Conservation (phyloP, 1,284 basidiomycete genomes). For the Rhodotorula sp. region DNA sequence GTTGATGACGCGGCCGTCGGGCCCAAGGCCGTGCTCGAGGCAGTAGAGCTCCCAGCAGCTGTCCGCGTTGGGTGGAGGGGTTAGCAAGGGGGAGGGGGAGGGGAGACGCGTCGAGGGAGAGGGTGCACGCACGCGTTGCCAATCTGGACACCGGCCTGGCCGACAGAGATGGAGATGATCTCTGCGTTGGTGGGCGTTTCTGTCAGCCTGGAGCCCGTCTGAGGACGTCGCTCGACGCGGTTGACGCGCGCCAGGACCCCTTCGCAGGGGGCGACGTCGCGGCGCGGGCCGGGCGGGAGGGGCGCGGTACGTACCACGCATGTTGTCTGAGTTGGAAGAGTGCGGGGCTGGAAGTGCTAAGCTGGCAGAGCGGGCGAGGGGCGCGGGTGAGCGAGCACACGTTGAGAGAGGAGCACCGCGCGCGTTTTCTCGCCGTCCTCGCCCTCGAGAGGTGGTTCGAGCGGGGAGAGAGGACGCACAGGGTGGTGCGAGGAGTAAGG, state of each 20-base stretch:
- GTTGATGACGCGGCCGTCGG: conserved; percentile 81
- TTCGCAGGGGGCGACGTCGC: neutral
- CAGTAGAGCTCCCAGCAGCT: conserved; percentile 70
- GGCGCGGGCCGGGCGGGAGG: neutral
- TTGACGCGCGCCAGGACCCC: conserved; percentile 11
- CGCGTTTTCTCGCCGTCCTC: neutral
- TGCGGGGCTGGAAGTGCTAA: no score
- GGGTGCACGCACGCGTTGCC: conserved; percentile 26
- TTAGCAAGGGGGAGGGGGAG: neutral
- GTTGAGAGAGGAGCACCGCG: conserved; percentile 14
- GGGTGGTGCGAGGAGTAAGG: neutral
- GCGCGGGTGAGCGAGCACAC: neutral
- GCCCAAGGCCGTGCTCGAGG: conserved; percentile 96
- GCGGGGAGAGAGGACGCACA: neutral
- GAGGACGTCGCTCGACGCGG: neutral
- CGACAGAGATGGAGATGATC: conserved; percentile 93
- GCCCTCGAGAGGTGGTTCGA: neutral
- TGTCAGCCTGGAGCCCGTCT: neutral
- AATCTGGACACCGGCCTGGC: conserved; percentile 87
- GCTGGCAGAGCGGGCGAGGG: neutral
- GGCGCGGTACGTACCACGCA: conserved; percentile 13
- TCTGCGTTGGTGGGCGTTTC: conserved; percentile 30
- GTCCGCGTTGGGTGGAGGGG: neutral
- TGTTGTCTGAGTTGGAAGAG: neutral
- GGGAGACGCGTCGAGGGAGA: conserved; percentile 4